Evolutionary conservation across 2,329 filamentous ascomycete genomes (phyloP).

Genomic region (Claviceps sp.): DNA sequence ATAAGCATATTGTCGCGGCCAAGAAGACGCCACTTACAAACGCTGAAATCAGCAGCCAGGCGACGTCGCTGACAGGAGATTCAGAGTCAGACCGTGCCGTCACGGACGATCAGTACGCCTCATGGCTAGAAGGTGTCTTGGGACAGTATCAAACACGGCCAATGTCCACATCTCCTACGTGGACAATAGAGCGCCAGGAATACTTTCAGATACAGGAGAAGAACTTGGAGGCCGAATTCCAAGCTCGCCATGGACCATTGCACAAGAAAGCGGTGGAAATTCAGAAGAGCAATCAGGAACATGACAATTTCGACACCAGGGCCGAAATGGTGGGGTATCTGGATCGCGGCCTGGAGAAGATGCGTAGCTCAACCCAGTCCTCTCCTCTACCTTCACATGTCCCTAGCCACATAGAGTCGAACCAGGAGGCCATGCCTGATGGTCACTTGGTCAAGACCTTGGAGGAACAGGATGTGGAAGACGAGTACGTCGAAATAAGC

Average conservation of each 20-base stretch:
- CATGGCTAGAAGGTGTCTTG: slow-evolving; percentile 31
- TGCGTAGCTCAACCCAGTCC: slow-evolving; percentile 18
- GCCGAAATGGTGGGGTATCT: slow-evolving; percentile 36
- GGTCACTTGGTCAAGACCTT: slow-evolving; percentile 15
- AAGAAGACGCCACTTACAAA: slow-evolving; percentile 28
- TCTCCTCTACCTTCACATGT: slow-evolving; percentile 11
- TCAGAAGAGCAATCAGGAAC: slow-evolving; percentile 10
- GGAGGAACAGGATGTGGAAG: slow-evolving; percentile 15
- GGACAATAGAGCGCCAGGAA: slow-evolving; percentile 25
- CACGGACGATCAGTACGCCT: slow-evolving; percentile 27
- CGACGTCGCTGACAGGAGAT: slow-evolving; percentile 7
- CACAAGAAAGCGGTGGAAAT: slow-evolving; percentile 30
- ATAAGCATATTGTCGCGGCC: slow-evolving; percentile 32
- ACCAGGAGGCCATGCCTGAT: slow-evolving; percentile 9
- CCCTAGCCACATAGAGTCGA: slow-evolving; percentile 18
- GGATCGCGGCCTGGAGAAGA: slow-evolving; percentile 30
- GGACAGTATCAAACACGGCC: slow-evolving; percentile 27
- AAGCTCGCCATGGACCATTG: slow-evolving; percentile 29
- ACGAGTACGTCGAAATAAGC: slow-evolving; percentile 23
- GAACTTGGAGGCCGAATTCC: slow-evolving; percentile 36
- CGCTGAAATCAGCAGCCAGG: slow-evolving; percentile 22
- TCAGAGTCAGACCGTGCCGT: slow-evolving; percentile 12
- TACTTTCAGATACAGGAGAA: slow-evolving; percentile 32
- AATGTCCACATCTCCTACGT: slow-evolving; percentile 23
- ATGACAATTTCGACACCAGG: slow-evolving; percentile 29